phyloP scores from a whole-genome alignment of 2,329 filamentous ascomycete species.

The Huntiella abstrusa region DNA sequence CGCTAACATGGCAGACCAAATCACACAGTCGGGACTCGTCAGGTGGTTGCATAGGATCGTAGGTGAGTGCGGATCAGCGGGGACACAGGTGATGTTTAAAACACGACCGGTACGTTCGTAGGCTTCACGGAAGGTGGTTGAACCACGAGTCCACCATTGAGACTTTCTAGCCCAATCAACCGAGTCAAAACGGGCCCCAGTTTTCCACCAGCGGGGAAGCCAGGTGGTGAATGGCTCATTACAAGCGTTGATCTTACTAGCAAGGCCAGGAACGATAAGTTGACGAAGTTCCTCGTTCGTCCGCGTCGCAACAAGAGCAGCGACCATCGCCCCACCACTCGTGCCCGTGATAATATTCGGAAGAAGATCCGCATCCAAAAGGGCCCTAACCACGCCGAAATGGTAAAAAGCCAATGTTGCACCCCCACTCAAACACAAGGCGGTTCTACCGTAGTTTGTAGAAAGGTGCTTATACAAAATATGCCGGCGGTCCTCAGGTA shows the following conservation, averaged over 20 bases:
- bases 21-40: conserved; percentile 88
- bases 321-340: conserved; percentile 80
- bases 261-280: conserved; percentile 72
- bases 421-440: conserved; percentile 80
- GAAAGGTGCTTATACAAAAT: conserved; percentile 71
- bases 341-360: conserved; percentile 94
- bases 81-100: conserved; percentile 88
- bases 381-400: conserved; percentile 75
- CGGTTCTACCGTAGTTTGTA: conserved; percentile 81
- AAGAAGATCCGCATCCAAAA: conserved; percentile 68
- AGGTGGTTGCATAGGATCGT: conserved; percentile 90
- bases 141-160: conserved; percentile 80
- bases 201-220: conserved; percentile 73
- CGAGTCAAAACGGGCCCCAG: conserved; percentile 84
- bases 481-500: conserved; percentile 8
- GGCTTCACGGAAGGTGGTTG: conserved; percentile 85
- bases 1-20: conserved; percentile 91
- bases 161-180: conserved; percentile 75
- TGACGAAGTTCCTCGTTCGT: conserved; percentile 81
- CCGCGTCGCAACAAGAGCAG: conserved; percentile 68
- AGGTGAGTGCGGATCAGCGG: conserved; percentile 82
- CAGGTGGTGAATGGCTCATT: conserved; percentile 59
- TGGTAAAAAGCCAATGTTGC: conserved; percentile 95
- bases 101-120: conserved; percentile 88
- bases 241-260: conserved; percentile 68